Base-by-base conservation (phyloP, 2,329 filamentous ascomycete species). In the Penicillium olsonii region DNA sequence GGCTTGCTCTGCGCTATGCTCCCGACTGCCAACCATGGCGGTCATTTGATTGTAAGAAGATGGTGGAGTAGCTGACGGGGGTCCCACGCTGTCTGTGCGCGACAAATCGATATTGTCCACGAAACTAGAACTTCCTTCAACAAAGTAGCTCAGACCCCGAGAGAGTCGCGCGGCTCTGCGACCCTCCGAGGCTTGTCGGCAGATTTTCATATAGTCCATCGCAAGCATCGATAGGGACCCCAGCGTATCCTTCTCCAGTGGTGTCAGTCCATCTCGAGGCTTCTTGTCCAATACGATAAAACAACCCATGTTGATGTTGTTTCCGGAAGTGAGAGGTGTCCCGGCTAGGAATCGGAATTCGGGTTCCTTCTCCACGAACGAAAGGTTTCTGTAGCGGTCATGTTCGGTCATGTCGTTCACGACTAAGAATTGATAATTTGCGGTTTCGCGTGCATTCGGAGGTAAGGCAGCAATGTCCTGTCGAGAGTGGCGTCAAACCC, bases 321-420 rank as follows among this genome's bases (percentile, higher is more conserved):
- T 78, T 0, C 77, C 77, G 3, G 81, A 83, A 20, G 78, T 76
- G 45, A 88, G 80, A 0, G 84, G 84, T 0, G 85, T 83, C 15
- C 79, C 80, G 5, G 80, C 80, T 50, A 83, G 82, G 59, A 84
- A 84, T 38, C 69, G 68, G 24, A 74, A 66, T 26, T 66, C 53
- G 0, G 70, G 70, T 1, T 65, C 53, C 0, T 53, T 61, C 3
- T 60, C 53, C 1, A 76, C 73, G 24, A 73, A 70, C 1, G 62
- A 54, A 33, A 70, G 60, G 6, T 65, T 44, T 37, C 68, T 70
- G 48, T 70, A 77, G 17, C 60, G 63, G 7, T 72, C 65, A 53
- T 77, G 59, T 24, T 68, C 54, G 24, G 56, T 53, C 31, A 77
- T 49, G 53, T 78, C 74, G 34, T 68, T 64, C 47, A 77, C 56